phyloP scores from a whole-genome alignment of 75 land plant genomes.

The Chamaecyparis obtusa region DNA sequence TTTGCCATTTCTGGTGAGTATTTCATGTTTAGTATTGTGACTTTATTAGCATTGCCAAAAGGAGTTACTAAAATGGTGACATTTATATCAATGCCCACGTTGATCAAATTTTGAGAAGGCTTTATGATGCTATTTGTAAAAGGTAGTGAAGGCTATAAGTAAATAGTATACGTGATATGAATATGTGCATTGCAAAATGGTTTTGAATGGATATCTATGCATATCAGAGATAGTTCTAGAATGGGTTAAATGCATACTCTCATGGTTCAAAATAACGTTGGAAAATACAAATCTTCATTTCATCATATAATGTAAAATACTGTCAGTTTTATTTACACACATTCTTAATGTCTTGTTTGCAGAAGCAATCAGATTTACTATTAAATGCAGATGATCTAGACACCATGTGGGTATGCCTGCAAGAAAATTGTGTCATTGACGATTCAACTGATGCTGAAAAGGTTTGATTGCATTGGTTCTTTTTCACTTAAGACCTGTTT shows the following conservation, averaged over 20 bases:
- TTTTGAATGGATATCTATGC: conserved; percentile 7
- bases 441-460: conserved; percentile 95
- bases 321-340: not conserved
- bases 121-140: not conserved
- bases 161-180: not conserved
- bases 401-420: conserved; percentile 95
- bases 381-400: conserved; percentile 98
- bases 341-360: conserved; percentile 22
- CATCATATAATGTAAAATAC: not conserved
- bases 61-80: not conserved
- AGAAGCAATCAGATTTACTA: conserved; percentile 96
- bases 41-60: not conserved
- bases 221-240: not conserved
- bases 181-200: not conserved
- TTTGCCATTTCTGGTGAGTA: not conserved
- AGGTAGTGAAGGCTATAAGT: not conserved
- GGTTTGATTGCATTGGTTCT: conserved; percentile 30
- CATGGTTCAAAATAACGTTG: not conserved
- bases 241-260: not conserved
- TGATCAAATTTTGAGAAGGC: not conserved
- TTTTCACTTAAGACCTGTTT: not conserved
- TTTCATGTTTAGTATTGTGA: not conserved
- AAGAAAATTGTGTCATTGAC: conserved; percentile 96
- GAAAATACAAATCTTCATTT: not conserved
- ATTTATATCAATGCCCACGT: not conserved